Conservation (phyloP, 2,329 filamentous ascomycete species). For the Hymenoscyphus repandus region DNA sequence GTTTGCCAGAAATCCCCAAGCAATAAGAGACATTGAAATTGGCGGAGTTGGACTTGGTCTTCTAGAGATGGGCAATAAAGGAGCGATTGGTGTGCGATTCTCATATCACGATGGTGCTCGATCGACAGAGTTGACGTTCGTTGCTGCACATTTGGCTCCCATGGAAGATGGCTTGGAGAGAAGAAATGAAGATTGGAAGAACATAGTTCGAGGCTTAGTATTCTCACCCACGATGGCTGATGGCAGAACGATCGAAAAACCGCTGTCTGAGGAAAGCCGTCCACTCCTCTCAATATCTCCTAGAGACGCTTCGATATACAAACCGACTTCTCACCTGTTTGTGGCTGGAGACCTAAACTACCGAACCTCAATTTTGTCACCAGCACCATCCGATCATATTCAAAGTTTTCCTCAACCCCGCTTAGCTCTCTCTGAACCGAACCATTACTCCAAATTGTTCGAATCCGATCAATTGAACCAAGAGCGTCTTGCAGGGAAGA, state of each 20-base stretch:
- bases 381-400: slow-evolving; percentile 49
- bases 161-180: slow-evolving; percentile 73
- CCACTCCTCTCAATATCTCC: slow-evolving; percentile 37
- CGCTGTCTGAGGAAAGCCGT: slow-evolving; percentile 32
- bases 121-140: slow-evolving; percentile 70
- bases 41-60: slow-evolving; percentile 81
- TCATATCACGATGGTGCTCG: slow-evolving; percentile 42
- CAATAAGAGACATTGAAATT: slow-evolving; percentile 63
- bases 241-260: slow-evolving; percentile 13
- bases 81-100: slow-evolving; percentile 75
- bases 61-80: slow-evolving; percentile 92
- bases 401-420: slow-evolving; percentile 57
- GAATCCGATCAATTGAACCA: slow-evolving; percentile 71
- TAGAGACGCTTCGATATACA: slow-evolving; percentile 62
- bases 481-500: slow-evolving; percentile 63
- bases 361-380: slow-evolving; percentile 66
- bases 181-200: slow-evolving; percentile 84
- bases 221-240: slow-evolving; percentile 49
- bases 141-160: slow-evolving; percentile 81
- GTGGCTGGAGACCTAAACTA: slow-evolving; percentile 94
- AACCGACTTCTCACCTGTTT: slow-evolving; percentile 71
- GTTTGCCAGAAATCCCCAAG: slow-evolving; percentile 62
- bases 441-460: slow-evolving; percentile 64
- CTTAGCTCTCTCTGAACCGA: slow-evolving; percentile 43
- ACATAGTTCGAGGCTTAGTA: slow-evolving; percentile 72